Conservation (phyloP, 2,329 filamentous ascomycete species). For the Pseudocercospora ulei region DNA sequence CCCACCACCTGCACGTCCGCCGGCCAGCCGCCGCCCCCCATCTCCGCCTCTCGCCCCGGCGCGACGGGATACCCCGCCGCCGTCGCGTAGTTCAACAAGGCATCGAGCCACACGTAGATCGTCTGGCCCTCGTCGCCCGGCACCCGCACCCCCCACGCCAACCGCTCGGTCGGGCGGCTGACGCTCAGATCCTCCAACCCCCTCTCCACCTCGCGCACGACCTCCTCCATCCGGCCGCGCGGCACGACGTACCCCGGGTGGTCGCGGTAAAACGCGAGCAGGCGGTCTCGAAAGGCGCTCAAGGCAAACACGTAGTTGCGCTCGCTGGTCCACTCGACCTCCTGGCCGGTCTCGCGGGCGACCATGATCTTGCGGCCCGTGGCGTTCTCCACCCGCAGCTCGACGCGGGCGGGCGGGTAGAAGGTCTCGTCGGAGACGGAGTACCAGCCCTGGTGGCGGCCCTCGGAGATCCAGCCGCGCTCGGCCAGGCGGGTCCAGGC, state of each 20-base stretch:
- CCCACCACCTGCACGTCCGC: conserved; percentile 86
- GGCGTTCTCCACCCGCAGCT: conserved; percentile 62
- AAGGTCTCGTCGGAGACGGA: conserved; percentile 94
- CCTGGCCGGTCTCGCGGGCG: conserved; percentile 70
- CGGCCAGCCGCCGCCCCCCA: conserved; percentile 78
- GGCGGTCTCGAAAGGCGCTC: conserved; percentile 65
- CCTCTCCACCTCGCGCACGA: conserved; percentile 64
- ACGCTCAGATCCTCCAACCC: conserved; percentile 81
- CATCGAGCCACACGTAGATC: conserved; percentile 97
- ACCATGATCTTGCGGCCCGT: conserved; percentile 77
- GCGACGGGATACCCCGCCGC: conserved; percentile 77
- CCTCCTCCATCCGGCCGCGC: conserved; percentile 60
- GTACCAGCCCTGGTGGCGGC: conserved; percentile 69
- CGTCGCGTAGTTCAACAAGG: conserved; percentile 86
- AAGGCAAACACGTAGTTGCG: conserved; percentile 91
- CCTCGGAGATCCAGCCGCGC: conserved; percentile 21
- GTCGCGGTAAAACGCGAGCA: conserved; percentile 68
- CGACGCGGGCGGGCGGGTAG: conserved; percentile 68
- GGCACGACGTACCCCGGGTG: conserved; percentile 75
- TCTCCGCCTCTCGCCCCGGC: conserved; percentile 51
- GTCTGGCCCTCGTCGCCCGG: conserved; percentile 77
- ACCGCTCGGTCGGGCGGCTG: conserved; percentile 65
- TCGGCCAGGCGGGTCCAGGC: conserved; percentile 77
- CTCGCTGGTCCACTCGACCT: conserved; percentile 91
- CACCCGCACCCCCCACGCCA: conserved; percentile 82